These are phyloP conservation scores for Chrysochromulina parva DNA, from an alignment of 78 protist species.

Conservation along the genomic window DNA sequence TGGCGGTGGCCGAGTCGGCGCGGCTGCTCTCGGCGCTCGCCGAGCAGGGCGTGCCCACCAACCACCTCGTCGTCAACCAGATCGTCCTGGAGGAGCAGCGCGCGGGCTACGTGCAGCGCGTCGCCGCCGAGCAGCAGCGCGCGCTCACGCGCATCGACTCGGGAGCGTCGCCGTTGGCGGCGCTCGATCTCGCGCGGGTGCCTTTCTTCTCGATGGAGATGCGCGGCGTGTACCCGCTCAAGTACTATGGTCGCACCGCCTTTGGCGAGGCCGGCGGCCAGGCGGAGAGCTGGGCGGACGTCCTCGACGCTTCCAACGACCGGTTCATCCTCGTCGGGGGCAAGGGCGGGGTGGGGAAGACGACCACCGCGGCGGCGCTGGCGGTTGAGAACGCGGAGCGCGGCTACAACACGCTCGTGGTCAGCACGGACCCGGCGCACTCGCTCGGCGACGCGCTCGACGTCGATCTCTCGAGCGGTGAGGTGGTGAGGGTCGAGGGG, in stretches of 20 bases:
- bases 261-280: background rate
- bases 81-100: too few species aligned
- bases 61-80: conserved; percentile 45
- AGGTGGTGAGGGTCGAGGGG: background rate
- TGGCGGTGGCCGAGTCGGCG: conserved; percentile 29
- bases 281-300: background rate
- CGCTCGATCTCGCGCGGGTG: background rate
- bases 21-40: conserved; percentile 21
- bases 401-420: conserved; percentile 19
- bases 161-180: background rate
- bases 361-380: background rate
- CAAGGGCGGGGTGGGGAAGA: conserved; percentile 49
- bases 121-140: background rate
- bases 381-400: background rate
- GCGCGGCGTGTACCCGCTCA: conserved; percentile 24
- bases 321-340: conserved; percentile 33
- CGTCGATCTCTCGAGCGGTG: background rate
- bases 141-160: background rate
- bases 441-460: conserved; percentile 50
- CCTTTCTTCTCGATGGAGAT: conserved; percentile 15
- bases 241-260: background rate
- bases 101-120: background rate
- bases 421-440: conserved; percentile 74
- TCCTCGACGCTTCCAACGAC: background rate
- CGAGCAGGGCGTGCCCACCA: background rate